phyloP scores from a whole-genome alignment of 441 rosid species.

The Manihot esculenta region DNA sequence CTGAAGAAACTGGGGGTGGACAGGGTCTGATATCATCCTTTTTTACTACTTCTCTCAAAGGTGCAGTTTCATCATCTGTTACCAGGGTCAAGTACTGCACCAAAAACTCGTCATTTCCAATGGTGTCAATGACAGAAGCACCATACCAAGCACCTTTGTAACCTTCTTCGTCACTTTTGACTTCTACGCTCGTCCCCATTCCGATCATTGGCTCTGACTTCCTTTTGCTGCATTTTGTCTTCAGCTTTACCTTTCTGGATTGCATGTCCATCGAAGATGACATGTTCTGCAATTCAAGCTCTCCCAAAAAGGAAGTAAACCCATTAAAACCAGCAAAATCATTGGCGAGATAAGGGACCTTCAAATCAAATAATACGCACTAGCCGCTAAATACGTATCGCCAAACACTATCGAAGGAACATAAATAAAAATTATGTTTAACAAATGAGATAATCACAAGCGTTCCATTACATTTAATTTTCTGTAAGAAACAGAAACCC shows the following conservation, averaged over 20 bases:
- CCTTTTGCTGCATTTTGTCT: conserved; percentile 26
- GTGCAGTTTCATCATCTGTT: conserved; percentile 60
- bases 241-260: conserved; percentile 26
- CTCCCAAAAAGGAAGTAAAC: conserved; percentile 2
- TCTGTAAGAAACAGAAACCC: not conserved
- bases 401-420: not conserved
- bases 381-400: not conserved
- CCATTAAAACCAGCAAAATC: not conserved
- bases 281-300: conserved; percentile 27
- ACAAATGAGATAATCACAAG: not conserved
- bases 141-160: conserved; percentile 74
- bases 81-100: conserved; percentile 54
- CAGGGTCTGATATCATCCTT: conserved; percentile 49
- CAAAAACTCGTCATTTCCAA: conserved; percentile 41
- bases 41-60: conserved; percentile 52
- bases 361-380: too few species aligned
- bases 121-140: conserved; percentile 43
- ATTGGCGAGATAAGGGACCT: not conserved
- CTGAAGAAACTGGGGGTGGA: conserved; percentile 39
- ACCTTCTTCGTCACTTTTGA: conserved; percentile 73
- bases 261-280: conserved; percentile 16
- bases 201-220: conserved; percentile 19
- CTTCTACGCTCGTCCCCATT: conserved; percentile 46
- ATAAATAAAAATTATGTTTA: not conserved
- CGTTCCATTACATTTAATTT: not conserved